Conservation (phyloP, 345 rosid species). For the Gossypium stocksii region DNA sequence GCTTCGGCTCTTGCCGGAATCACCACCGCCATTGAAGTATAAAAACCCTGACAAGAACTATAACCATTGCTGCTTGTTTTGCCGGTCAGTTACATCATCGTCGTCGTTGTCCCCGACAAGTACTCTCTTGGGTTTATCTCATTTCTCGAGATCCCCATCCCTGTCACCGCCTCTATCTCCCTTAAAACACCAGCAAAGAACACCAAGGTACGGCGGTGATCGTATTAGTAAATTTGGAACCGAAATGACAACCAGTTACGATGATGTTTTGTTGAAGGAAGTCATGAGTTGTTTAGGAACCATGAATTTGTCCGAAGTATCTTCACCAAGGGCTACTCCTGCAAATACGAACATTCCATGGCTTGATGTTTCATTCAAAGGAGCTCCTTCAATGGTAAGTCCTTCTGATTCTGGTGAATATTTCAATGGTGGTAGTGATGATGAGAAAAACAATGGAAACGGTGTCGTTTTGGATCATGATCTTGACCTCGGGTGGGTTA, state of each 20-base stretch:
- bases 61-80: conserved; percentile 49
- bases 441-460: not conserved
- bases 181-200: conserved; percentile 26
- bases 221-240: conserved; percentile 32
- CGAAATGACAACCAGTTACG: conserved; percentile 31
- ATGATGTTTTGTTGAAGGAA: conserved; percentile 49
- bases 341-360: conserved; percentile 31
- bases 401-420: conserved; percentile 18
- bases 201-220: conserved; percentile 24
- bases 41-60: conserved; percentile 12
- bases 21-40: conserved; percentile 16
- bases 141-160: conserved; percentile 55
- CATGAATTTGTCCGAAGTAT: conserved; percentile 39
- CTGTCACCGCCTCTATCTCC: conserved; percentile 76
- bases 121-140: conserved; percentile 57
- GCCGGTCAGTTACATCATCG: conserved; percentile 35
- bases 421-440: not conserved
- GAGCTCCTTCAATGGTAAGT: conserved; percentile 49
- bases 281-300: conserved; percentile 53
- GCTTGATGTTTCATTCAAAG: conserved; percentile 34
- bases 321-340: conserved; percentile 22
- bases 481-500: conserved; percentile 92
- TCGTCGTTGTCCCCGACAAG: conserved; percentile 62
- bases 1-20: conserved; percentile 51
- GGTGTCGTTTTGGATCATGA: conserved; percentile 25